Conservation (phyloP, 2,329 filamentous ascomycete genomes). For the Passalora sequoiae region DNA sequence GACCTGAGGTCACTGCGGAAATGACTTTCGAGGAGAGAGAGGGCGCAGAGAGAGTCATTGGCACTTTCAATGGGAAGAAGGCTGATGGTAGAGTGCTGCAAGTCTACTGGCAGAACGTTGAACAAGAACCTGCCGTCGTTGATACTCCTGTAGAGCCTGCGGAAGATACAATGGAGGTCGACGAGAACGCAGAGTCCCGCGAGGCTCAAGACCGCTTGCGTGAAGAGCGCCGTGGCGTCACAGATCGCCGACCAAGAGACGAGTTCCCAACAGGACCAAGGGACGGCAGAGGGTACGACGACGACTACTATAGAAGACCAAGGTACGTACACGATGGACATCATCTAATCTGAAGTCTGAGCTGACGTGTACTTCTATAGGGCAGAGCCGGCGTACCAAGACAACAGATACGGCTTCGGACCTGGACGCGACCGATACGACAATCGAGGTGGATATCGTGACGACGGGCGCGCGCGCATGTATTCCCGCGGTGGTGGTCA, state of each 20-base stretch:
- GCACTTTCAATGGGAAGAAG: slow-evolving; percentile 72
- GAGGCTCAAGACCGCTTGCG: slow-evolving; percentile 29
- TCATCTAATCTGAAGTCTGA: too few relatives aligned
- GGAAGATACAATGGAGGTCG: slow-evolving; percentile 43
- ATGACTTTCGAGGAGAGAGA: slow-evolving; percentile 67
- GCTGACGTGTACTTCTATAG: too few relatives aligned
- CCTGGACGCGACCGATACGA: slow-evolving; percentile 17
- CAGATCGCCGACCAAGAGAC: slow-evolving; percentile 21
- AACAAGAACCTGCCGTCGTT: slow-evolving; percentile 8
- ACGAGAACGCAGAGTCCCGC: slow-evolving; percentile 31
- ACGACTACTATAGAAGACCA: slow-evolving; percentile 23
- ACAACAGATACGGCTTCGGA: slow-evolving; percentile 42
- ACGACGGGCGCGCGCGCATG: slow-evolving; percentile 23
- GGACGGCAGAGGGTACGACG: slow-evolving; percentile 18
- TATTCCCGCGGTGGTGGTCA: slow-evolving; percentile 25
- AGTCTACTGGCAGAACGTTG: slow-evolving; percentile 51
- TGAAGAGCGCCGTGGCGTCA: slow-evolving; percentile 29
- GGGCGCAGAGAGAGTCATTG: slow-evolving; percentile 68
- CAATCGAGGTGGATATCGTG: slow-evolving; percentile 23
- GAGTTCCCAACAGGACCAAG: slow-evolving; percentile 22
- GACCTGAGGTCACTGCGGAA: slow-evolving; percentile 71
- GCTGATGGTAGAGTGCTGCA: slow-evolving; percentile 70
- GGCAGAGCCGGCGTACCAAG: slow-evolving; percentile 37
- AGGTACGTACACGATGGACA: too few relatives aligned
- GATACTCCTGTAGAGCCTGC: slow-evolving; percentile 18